Base-by-base conservation (phyloP, 169 alveolate genomes). In the Toxoplasma gondii region DNA sequence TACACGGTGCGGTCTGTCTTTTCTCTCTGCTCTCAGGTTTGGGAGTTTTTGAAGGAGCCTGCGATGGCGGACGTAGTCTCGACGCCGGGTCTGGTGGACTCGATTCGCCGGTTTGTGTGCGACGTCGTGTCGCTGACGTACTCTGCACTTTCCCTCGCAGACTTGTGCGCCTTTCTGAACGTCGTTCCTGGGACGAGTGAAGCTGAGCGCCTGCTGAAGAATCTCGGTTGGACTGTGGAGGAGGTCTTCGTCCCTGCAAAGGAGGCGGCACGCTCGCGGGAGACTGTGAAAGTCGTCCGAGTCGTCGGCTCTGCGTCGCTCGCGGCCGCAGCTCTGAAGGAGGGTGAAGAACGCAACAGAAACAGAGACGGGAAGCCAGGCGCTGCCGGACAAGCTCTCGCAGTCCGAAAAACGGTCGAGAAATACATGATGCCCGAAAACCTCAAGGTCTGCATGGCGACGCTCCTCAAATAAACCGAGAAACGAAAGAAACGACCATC, bases 111-210 rank as follows among this genome's bases (percentile, higher is more conserved):
- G 2, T 92, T 67, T 44, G 84, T 64, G 34, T 92, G 94, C 91
- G 94, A 92, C 44, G 94, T 92, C 87, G 44, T 92, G 49, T 80
- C 70, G 92, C 87, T 34, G 91, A 82, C 94, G 67, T 92, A 80
- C 54, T 24, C 82, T 22, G n/a, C 94, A 1, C 39, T 92, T 5
- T 92, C 94, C 24, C 74, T 92, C 19, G 7, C 86, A 0, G 94
- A 92, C 36, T 58, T 92, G 1, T 58, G 94, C 70, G 45, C 38
- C 70, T 43, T 81, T 41, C 53, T 91, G 80, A 74, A 74, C 74
- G 39, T 74, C 36, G 38, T 67, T 24, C 67, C 53, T 64, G 41
- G 41, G 1, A 7, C 90, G n/a, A n/a, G 19, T 39, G 81, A 69
- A 44, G 81, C 88, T 9, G 95, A 92, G 69, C 49, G 83, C 36